Evolutionary conservation across 768 basidiomycete species (phyloP).

Genomic region (Suillus subalutaceus): DNA sequence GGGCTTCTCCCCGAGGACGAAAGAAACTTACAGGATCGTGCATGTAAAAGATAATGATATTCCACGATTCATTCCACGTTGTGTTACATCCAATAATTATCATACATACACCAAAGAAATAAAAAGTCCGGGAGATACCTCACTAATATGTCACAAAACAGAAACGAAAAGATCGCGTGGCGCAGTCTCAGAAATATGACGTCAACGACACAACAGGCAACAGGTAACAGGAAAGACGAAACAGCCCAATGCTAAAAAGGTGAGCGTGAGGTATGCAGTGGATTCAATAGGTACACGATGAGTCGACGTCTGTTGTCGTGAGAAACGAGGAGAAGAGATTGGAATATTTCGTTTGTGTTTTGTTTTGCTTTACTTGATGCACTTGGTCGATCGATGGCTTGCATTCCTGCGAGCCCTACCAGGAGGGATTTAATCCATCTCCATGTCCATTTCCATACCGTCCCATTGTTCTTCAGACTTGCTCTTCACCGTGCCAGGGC

Average conservation of each 20-base stretch:
- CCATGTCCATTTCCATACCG: conserved; percentile 58
- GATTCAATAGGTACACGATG: conserved; percentile 1
- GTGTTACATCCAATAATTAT: conserved; percentile 14
- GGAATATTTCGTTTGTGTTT: not conserved
- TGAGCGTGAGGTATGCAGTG: conserved; percentile 7
- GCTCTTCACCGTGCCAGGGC: conserved; percentile 16
- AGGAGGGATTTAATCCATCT: conserved; percentile 27
- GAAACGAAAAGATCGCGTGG: conserved; percentile 6
- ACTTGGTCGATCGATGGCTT: not conserved
- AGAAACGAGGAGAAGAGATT: not conserved
- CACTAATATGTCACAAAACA: conserved; percentile 7
- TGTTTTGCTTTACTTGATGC: not conserved
- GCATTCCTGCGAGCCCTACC: not conserved
- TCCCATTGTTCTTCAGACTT: conserved; percentile 36
- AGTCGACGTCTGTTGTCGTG: not conserved
- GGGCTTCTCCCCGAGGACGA: not conserved
- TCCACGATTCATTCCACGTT: conserved; percentile 6
- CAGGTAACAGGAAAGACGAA: conserved; percentile 1
- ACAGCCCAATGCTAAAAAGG: not conserved
- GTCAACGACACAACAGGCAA: not conserved
- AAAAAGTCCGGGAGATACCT: conserved; percentile 7
- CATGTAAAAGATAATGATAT: not conserved
- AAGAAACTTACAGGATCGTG: not conserved
- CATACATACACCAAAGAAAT: conserved; percentile 13
- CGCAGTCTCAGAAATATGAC: conserved; percentile 5